phyloP scores from a whole-genome alignment of 805 yeast genomes.

The Pichia exigua region DNA sequence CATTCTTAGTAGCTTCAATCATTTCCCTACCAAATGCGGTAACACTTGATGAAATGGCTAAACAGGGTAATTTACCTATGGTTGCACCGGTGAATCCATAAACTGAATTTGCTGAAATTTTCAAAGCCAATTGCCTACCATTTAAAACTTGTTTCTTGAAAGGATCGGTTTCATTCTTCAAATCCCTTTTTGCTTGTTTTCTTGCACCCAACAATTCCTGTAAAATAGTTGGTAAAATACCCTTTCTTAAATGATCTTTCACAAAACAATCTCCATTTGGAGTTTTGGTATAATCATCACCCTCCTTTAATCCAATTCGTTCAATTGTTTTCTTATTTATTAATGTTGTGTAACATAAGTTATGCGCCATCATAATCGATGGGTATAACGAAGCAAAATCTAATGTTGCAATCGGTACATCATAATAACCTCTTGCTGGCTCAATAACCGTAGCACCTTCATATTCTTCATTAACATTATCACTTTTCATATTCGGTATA shows the following conservation, averaged over 20 bases:
- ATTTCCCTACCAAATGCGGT: constrained; percentile 94
- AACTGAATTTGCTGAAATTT: constrained; percentile 95
- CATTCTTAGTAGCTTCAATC: constrained; percentile 87
- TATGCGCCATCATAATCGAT: constrained; percentile 98
- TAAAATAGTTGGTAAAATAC: constrained; percentile 85
- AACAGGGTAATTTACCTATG: constrained; percentile 91
- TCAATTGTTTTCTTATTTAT: constrained; percentile 62
- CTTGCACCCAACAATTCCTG: constrained; percentile 86
- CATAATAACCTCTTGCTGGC: constrained; percentile 91
- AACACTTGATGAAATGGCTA: constrained; percentile 91
- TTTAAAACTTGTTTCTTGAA: constrained; percentile 88
- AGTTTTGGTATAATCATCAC: constrained; percentile 72
- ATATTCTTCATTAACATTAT: constrained; percentile 82
- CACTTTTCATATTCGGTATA: constrained; percentile 80
- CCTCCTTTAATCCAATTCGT: constrained; percentile 53
- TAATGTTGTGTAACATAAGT: constrained; percentile 88
- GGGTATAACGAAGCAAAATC: constrained; percentile 98
- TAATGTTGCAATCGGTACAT: constrained; percentile 93
- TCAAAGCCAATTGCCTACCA: constrained; percentile 94
- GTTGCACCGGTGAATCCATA: constrained; percentile 99
- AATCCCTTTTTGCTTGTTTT: constrained; percentile 83
- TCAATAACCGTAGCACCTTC: constrained; percentile 99
- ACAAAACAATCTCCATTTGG: constrained; percentile 94
- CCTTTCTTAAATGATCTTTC: constrained; percentile 59
- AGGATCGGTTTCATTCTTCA: constrained; percentile 90